Percentiles rank a stretch among this genome's conserved stretches.
Evolutionary conservation across 176 grass and related monocot species (phyloP).

Genomic region (Rhynchospora pubera): DNA sequence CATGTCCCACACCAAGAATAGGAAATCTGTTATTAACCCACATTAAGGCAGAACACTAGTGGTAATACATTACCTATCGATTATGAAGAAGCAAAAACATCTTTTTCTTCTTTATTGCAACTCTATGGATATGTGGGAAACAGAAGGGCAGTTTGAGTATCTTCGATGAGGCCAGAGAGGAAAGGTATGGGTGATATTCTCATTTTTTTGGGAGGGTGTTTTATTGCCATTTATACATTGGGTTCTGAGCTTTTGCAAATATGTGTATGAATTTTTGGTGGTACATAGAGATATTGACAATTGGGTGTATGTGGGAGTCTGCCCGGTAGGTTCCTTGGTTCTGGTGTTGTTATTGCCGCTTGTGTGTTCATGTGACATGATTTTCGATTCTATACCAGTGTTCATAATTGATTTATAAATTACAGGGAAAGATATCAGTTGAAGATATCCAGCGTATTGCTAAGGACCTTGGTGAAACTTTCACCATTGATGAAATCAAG

Average conservation of each 20-base stretch:
- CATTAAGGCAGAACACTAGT: background rate
- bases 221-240: background rate
- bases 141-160: background rate
- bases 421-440: conserved; percentile 83
- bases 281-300: background rate
- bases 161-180: background rate
- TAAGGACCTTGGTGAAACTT: conserved; percentile 69
- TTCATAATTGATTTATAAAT: background rate
- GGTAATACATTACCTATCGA: background rate
- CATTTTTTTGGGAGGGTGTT: background rate
- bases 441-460: conserved; percentile 73
- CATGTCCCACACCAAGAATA: background rate
- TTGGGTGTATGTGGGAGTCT: background rate
- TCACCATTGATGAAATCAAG: conserved; percentile 71
- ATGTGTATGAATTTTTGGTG: background rate
- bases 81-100: background rate
- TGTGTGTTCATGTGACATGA: background rate
- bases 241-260: background rate
- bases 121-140: background rate
- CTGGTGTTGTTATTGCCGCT: background rate
- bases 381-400: background rate
- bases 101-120: background rate
- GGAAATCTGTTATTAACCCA: background rate
- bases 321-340: background rate
- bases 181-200: background rate